Base-by-base conservation (phyloP, 2,329 filamentous ascomycete genomes). In the Coleophoma eucalyptorum region DNA sequence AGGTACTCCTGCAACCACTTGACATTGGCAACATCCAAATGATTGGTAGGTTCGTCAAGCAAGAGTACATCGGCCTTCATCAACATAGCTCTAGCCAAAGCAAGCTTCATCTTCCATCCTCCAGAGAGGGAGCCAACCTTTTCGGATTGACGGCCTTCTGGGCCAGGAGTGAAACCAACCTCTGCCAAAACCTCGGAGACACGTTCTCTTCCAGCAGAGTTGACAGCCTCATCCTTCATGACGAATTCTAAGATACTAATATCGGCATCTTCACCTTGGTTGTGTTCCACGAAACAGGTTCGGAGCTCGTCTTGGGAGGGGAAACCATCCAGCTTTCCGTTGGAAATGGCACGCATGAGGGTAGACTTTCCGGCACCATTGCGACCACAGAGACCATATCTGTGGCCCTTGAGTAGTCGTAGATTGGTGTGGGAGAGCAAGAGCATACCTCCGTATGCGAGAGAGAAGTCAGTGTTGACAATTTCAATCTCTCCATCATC, bases 81-180 rank as follows among this genome's bases (percentile, higher is more conserved):
- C 64, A 99, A 80, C 92, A 99, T 97, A 57, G 94, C 94, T 64
- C 94, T 84, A 48, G 94, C 94, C 69, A 99, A 74, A 58, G 94
- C 94, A 55, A 99, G 77, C 84, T 99, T 99, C 94, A 99, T 99
- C 82, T 97, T 97, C 94, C 94, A 99, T 67, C 94, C 94, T 73
- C 94, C 94, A 41, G 94, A 97, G 34, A 99, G 75, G 18, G 93
- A 97, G 61, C 94, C 94, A 52, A 99, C 94, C 62, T 87, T 89
- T 68, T 97, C 84, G 5, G 86, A 80, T 71, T 97, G 94, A 54
- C 90, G 84, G 53, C 93, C 94, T 59, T 94, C 89, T 0, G 91
- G 90, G 3, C 93, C 93, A 55, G 89, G 73, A 19, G 89, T 95
- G 74, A 99, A 99, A 41, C 95, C 95, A 63, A 99, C 94, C 69